Conservation (phyloP, 2,329 filamentous ascomycete species). For the Cladobotryum protrusum region DNA sequence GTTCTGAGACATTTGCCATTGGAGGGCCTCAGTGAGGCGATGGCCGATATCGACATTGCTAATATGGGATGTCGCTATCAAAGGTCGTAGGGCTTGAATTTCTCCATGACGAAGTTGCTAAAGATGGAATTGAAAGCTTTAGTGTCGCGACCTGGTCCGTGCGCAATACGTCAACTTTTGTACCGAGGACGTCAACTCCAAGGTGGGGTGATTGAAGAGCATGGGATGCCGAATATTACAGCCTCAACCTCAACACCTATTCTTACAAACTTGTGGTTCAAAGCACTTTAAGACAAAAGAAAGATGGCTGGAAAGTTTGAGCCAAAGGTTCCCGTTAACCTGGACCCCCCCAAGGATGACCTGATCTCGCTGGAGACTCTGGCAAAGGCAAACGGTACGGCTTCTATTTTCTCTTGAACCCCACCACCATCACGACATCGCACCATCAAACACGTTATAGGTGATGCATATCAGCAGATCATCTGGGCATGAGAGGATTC, state of each 20-base stretch:
- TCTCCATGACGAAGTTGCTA: slow-evolving; percentile 7
- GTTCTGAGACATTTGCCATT: slow-evolving; percentile 23
- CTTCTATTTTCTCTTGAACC: background rate
- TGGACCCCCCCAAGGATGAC: slow-evolving; percentile 83
- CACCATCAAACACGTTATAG: background rate
- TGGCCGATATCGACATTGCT: slow-evolving; percentile 28
- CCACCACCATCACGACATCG: background rate
- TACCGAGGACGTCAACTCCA: slow-evolving; percentile 4
- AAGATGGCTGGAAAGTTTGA: slow-evolving; percentile 63
- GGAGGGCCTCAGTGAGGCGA: slow-evolving; percentile 30
- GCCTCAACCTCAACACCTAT: too few species aligned
- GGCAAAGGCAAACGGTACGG: slow-evolving; percentile 72
- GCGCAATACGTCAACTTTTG: slow-evolving; percentile 7
- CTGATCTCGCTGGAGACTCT: slow-evolving; percentile 76
- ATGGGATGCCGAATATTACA: background rate
- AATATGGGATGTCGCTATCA: background rate
- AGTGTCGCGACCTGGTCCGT: slow-evolving; percentile 11
- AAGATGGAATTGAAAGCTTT: background rate
- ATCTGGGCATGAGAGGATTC: background rate
- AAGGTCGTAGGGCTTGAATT: background rate
- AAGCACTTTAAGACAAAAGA: background rate
- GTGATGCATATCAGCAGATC: background rate
- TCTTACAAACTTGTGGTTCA: too few species aligned
- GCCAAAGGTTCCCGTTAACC: slow-evolving; percentile 67
- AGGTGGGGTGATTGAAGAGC: slow-evolving; percentile 5